Base-by-base conservation (phyloP, 2,329 filamentous ascomycete species). In the Tolypocladium tropicale region DNA sequence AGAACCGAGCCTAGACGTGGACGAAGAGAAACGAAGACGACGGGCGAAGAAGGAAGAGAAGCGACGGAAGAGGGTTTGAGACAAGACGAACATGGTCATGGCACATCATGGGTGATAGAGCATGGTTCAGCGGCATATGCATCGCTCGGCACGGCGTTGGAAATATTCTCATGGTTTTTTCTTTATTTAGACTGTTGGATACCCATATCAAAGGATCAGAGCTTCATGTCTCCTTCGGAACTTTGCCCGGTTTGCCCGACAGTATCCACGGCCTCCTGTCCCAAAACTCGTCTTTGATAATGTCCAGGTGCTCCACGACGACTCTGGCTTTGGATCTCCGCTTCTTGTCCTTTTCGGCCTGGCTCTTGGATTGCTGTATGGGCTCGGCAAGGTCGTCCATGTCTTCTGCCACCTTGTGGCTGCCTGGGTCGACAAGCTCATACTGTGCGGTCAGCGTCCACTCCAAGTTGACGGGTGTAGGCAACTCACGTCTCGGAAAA, bases 251-350 rank as follows among this genome's bases (percentile, higher is more conserved):
- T 69, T 84, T 88, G 60, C 87, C 86, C 1, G 86, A 89, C 54
- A 92, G 68, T 56, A 94, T 78, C 90, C 92, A 97, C 2, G 92
- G 91, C 67, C 92, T 79, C 64, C 79, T 80, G 60, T 90, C 80
- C 94, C 94, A 99, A 68, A 99, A 99, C 4, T 90, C 88, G 70
- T 97, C 90, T 64, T 88, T 91, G 72, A 99, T 97, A 64, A 99
- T 89, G 73, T 99, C 94, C 58, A 94, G 74, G 75, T 97, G 91
- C 67, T 92, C 86, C 39, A 95, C 79, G 37, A 89, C 82, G 50
- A 99, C 85, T 53, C 80, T 80, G 1, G 91, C 92, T 70, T 96
- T 96, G 57, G 82, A 79, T 55, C 88, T 81, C 60, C 84, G 80
- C 75, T 96, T 97, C 67, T 79, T 86, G 60, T 95, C 85, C 64